phyloP scores from a whole-genome alignment of 2,329 filamentous ascomycete genomes.

The Xylogone sp. region DNA sequence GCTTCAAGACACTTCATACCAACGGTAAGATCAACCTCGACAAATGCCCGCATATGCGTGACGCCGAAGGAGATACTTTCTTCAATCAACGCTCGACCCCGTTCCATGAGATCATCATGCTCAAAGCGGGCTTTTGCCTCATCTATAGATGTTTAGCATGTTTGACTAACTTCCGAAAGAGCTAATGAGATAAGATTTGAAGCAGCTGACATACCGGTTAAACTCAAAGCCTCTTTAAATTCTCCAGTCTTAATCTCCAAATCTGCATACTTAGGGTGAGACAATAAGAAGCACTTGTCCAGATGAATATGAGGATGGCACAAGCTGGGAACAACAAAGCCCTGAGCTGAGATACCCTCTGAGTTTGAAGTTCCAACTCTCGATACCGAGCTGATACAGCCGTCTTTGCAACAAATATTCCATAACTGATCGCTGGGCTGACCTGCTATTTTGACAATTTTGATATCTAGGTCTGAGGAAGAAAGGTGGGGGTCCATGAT shows the following conservation, averaged over 20 bases:
- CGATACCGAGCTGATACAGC: slow-evolving; percentile 25
- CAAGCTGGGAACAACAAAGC: slow-evolving; percentile 49
- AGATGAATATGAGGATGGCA: slow-evolving; percentile 73
- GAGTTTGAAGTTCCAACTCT: slow-evolving; percentile 16
- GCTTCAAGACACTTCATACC: slow-evolving; percentile 52
- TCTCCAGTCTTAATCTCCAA: slow-evolving; percentile 56
- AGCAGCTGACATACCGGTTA: slow-evolving; percentile 40
- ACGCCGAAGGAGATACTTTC: slow-evolving; percentile 63
- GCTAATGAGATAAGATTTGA: slow-evolving; percentile 5
- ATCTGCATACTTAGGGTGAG: slow-evolving; percentile 54
- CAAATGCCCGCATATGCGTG: slow-evolving; percentile 66
- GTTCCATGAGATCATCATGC: slow-evolving; percentile 55
- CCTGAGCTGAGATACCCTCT: slow-evolving; percentile 2
- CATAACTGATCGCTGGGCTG: slow-evolving; percentile 25
- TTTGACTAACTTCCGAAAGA: no score
- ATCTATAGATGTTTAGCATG: no score
- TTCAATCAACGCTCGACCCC: slow-evolving; percentile 62
- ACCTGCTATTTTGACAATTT: slow-evolving; percentile 27
- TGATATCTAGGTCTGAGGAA: not conserved
- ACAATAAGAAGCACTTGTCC: slow-evolving; percentile 62
- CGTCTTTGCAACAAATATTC: slow-evolving; percentile 27
- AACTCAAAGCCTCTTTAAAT: slow-evolving; percentile 61
- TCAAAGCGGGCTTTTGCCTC: slow-evolving; percentile 62
- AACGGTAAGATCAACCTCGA: slow-evolving; percentile 65
- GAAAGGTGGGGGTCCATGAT: not conserved